A percentile compares a stretch with the other conserved stretches of the same genome.
Evolutionary conservation across 2,329 filamentous ascomycete genomes (phyloP).

Genomic region (Colletotrichum sp.): DNA sequence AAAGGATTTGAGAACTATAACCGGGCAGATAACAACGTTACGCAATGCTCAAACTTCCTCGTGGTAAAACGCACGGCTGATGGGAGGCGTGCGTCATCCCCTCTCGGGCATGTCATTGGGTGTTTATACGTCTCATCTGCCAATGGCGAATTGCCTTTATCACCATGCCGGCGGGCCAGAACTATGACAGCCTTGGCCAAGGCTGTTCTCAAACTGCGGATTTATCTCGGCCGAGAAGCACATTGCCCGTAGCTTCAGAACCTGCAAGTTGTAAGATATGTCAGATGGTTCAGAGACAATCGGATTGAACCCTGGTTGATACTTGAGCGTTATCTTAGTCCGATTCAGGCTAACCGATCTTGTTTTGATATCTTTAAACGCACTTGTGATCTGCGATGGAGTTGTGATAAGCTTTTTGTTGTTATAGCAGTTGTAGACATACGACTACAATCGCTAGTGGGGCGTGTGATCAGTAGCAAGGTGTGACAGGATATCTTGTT

Average conservation of each 20-base stretch:
- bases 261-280: neutral
- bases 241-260: neutral
- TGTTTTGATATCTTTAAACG: neutral
- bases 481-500: neutral
- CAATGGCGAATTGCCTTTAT: neutral
- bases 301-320: neutral
- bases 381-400: neutral
- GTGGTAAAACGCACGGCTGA: neutral
- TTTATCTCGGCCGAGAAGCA: neutral
- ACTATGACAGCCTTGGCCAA: neutral
- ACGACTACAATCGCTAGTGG: neutral
- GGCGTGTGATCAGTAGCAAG: neutral
- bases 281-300: neutral
- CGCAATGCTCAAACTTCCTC: neutral
- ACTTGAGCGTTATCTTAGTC: neutral
- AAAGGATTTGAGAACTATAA: neutral
- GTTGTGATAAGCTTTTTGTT: neutral
- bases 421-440: neutral
- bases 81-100: neutral
- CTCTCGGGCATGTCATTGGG: neutral
- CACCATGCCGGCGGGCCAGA: neutral
- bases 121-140: neutral
- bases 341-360: neutral
- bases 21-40: neutral
- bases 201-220: neutral